Evolutionary conservation across 805 yeast species (phyloP).

Genomic region (Cyberlindnera maritima): DNA sequence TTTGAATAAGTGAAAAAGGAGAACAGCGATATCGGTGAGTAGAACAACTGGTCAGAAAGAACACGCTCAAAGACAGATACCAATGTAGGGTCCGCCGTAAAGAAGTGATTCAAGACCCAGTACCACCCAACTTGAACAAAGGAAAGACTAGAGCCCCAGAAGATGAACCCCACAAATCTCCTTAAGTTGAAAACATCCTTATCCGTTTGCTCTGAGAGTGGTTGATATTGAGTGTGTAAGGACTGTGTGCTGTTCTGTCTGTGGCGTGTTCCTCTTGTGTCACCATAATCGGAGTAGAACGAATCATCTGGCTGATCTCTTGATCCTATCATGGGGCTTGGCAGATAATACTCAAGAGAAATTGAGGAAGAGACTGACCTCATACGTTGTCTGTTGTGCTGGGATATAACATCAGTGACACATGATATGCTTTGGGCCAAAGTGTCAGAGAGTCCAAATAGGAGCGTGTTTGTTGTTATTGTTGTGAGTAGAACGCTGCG

Average conservation of each 20-base stretch:
- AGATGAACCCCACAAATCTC: conserved; percentile 73
- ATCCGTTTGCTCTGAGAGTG: conserved; percentile 27
- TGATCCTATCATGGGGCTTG: conserved; percentile 1
- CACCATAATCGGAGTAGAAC: conserved; percentile 30
- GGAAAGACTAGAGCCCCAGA: conserved; percentile 85
- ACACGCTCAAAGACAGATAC: conserved; percentile 85
- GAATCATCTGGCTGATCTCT: conserved; percentile 23
- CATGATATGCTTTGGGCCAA: conserved; percentile 62
- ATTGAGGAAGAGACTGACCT: conserved; percentile 15
- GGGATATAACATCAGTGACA: conserved; percentile 15
- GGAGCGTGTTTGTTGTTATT: conserved; percentile 71
- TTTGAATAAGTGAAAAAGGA: conserved; percentile 84
- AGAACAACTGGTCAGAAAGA: conserved; percentile 83
- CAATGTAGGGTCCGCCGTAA: conserved; percentile 77
- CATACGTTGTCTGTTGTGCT: background rate
- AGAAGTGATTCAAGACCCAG: conserved; percentile 69
- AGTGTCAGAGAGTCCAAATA: conserved; percentile 89
- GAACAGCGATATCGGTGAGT: conserved; percentile 81
- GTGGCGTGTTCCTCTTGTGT: conserved; percentile 27
- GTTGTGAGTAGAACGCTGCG: conserved; percentile 72
- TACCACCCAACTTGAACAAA: conserved; percentile 91
- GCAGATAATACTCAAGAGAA: conserved; percentile 15
- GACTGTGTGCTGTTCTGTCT: conserved; percentile 29
- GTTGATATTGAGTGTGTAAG: conserved; percentile 29
- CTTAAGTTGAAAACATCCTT: conserved; percentile 52